Conservation (phyloP, 257 asterid species). For the Lavandula angustifolia region DNA sequence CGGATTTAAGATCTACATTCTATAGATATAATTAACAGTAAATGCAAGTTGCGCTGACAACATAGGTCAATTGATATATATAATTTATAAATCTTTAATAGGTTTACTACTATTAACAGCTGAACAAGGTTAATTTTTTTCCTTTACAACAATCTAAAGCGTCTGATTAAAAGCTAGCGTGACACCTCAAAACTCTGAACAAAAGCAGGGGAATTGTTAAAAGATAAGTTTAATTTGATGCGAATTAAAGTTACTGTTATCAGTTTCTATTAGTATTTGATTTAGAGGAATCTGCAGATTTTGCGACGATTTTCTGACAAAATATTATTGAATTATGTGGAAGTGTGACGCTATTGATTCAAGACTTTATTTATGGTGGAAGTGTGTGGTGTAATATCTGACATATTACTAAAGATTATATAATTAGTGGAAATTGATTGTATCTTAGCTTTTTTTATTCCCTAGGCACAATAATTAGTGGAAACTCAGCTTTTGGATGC, state of each 20-base stretch:
- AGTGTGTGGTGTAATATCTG: constrained; percentile 40
- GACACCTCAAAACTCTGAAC: constrained; percentile 22
- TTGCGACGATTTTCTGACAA: constrained; percentile 43
- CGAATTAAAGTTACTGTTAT: constrained; percentile 23
- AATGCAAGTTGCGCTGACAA: constrained; percentile 30
- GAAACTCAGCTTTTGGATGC: constrained; percentile 10
- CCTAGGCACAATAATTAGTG: constrained; percentile 51
- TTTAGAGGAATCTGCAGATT: constrained; percentile 44
- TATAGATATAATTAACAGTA: too few species aligned
- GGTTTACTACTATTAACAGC: constrained; percentile 24
- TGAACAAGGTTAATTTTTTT: constrained; percentile 37
- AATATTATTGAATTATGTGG: constrained; percentile 26
- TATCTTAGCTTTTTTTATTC: too few species aligned
- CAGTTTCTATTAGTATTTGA: too few species aligned
- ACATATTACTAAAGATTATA: constrained; percentile 23
- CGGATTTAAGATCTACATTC: too few species aligned
- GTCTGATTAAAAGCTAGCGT: constrained; percentile 38
- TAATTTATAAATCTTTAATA: constrained; percentile 23
- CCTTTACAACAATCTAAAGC: constrained; percentile 22
- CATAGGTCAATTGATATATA: constrained; percentile 35
- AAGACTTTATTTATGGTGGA: constrained; percentile 31
- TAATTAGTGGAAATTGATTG: constrained; percentile 40
- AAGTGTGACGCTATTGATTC: constrained; percentile 8
- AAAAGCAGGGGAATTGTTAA: not conserved
- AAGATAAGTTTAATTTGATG: too few species aligned